phyloP scores from a whole-genome alignment of 371 early-diverging fungal species.

The Mortierella sp. region DNA sequence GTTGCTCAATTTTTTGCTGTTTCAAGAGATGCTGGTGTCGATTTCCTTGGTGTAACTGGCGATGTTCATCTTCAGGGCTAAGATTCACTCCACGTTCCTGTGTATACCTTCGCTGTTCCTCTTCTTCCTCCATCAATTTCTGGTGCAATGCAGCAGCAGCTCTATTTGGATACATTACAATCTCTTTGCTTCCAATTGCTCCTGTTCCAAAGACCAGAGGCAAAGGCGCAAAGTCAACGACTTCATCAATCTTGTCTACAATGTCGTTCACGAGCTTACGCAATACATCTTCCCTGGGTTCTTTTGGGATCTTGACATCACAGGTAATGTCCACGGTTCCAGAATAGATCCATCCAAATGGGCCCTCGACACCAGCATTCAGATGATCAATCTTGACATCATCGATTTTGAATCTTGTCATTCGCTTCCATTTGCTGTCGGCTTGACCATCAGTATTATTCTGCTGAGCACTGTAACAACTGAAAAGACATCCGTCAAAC shows the following conservation, averaged over 20 bases:
- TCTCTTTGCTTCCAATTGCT: slow-evolving; percentile 62
- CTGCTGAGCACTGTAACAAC: slow-evolving; percentile 87
- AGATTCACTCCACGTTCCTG: slow-evolving; percentile 14
- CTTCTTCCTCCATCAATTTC: slow-evolving; percentile 52
- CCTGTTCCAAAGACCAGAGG: slow-evolving; percentile 70
- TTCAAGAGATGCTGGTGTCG: slow-evolving; percentile 16
- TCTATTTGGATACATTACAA: slow-evolving; percentile 52
- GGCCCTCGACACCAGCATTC: slow-evolving; percentile 88
- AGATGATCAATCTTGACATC: slow-evolving; percentile 93
- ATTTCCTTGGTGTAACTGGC: slow-evolving; percentile 24
- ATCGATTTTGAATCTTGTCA: slow-evolving; percentile 90
- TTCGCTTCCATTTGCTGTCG: slow-evolving; percentile 44
- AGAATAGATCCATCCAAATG: slow-evolving; percentile 94
- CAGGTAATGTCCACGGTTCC: slow-evolving; percentile 90
- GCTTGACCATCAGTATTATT: slow-evolving; percentile 62
- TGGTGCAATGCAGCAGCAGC: slow-evolving; percentile 52
- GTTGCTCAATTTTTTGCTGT: slow-evolving; percentile 25
- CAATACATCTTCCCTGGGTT: slow-evolving; percentile 71
- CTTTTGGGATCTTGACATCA: slow-evolving; percentile 77
- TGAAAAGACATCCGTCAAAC: slow-evolving; percentile 95
- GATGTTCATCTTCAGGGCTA: slow-evolving; percentile 27
- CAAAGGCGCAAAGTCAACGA: slow-evolving; percentile 58
- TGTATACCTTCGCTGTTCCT: slow-evolving; percentile 23
- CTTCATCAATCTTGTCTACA: slow-evolving; percentile 83
- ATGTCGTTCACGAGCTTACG: slow-evolving; percentile 81